Percentiles rank a stretch among this genome's conserved stretches.
These are phyloP conservation scores for Ceratonia siliqua DNA, from an alignment of 306 rosid species.

Conservation along the genomic window DNA sequence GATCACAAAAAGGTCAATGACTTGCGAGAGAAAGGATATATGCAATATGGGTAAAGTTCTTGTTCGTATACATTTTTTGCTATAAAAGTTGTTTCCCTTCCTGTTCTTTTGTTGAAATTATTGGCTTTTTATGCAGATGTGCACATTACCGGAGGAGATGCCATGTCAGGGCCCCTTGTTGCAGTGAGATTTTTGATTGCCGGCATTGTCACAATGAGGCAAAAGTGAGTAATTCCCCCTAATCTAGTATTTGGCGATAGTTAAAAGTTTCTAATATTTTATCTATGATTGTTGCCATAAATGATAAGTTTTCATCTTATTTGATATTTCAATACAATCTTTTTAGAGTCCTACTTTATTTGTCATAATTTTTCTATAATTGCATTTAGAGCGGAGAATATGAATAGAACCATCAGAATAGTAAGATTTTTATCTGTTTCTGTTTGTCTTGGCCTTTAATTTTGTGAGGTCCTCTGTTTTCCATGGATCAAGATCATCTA, in stretches of 20 bases:
- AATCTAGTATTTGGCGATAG: neutral
- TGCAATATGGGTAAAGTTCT: conserved; percentile 61
- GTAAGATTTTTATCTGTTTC: neutral
- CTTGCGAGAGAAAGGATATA: conserved; percentile 49
- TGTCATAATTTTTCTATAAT: neutral
- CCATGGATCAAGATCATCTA: too few species aligned
- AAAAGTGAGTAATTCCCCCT: conserved; percentile 47
- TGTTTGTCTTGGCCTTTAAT: neutral
- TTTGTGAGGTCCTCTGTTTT: neutral
- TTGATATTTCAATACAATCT: conserved; percentile 3
- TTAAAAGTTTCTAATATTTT: neutral
- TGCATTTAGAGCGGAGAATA: neutral
- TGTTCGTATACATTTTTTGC: neutral
- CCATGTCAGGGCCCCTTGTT: conserved; percentile 78
- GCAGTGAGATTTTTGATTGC: conserved; percentile 73
- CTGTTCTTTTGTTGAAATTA: neutral
- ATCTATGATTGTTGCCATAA: neutral
- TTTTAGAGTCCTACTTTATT: neutral
- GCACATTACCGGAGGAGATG: conserved; percentile 71
- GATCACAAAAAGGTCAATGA: conserved; percentile 20
- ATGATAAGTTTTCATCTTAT: neutral
- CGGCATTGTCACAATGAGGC: conserved; percentile 81
- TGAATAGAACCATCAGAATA: neutral
- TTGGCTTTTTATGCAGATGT: conserved; percentile 50
- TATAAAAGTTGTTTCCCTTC: neutral